Evolutionary conservation across 2,329 filamentous ascomycete species (phyloP), one percentile per base, ranked within the genome.

Genomic region (Scedosporium boydii): DNA sequence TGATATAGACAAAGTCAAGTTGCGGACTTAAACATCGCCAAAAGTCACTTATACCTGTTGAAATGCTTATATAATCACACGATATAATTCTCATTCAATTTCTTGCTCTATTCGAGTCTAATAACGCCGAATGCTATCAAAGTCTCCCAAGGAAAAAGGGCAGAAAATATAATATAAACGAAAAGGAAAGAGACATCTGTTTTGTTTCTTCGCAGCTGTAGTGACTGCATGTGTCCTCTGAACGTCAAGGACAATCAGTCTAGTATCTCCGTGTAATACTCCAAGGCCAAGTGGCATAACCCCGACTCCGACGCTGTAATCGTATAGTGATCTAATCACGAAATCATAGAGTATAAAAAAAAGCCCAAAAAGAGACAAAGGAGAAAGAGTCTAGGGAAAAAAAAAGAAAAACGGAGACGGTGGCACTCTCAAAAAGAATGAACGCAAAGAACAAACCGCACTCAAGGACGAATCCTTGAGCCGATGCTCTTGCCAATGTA

Each of bases 401-500:
- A n/a, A n/a, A 10, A 2, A 48, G 44, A 42, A 27, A 29, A 23
- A 55, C 57, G 55, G 29, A 3, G 29, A 34, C 6, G 29, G 6
- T 34, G 29, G 29, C 9, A 9, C 29, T 34, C 29, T 34, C 29
- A 34, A 64, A 55, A 64, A 23, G 55, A 62, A 55, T 7, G 57
- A 58, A 64, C 38, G 62, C 67, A 75, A 26, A 75, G 60, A 27
- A 67, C 65, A 48, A 74, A 46, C 42, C n/a, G 44, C 18, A 29
- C 46, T 76, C 69, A 86, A 55, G 83, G 68, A 60, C 77, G 75
- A 29, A 90, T 79, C 67, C 80, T 84, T 3, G 90, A 88, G 12
- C 86, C 87, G 66, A 93, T 90, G 0, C 88, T 88, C 64, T 78
- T 80, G 0, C 89, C 89, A 41, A 78, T 75, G 69, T 90, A 93